Evolutionary conservation across 225 moss, liverwort and hornwort genomes (phyloP).

Genomic region (Marchantia paleacea): DNA sequence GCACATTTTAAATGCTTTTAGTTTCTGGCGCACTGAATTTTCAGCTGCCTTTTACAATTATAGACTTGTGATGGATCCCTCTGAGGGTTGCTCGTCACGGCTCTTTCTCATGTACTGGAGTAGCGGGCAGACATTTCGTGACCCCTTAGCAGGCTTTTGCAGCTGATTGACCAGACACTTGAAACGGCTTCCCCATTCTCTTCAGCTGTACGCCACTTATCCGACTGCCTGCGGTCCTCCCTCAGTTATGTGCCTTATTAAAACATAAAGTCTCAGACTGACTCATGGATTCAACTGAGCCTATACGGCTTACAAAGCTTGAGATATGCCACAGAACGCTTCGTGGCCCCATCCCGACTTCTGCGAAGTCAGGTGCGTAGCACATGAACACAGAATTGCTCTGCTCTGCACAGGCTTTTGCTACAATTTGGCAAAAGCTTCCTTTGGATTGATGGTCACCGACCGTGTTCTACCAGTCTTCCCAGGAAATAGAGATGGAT

Average conservation of each 20-base stretch:
- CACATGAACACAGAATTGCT: background rate
- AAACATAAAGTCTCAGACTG: too few species aligned
- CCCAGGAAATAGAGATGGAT: background rate
- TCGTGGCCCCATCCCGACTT: too few species aligned
- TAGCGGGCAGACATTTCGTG: background rate
- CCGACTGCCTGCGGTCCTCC: background rate
- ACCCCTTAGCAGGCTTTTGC: background rate
- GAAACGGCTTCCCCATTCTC: background rate
- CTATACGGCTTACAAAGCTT: background rate
- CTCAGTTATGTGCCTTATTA: background rate
- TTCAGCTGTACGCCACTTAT: background rate
- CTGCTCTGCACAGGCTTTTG: background rate
- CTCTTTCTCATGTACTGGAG: background rate
- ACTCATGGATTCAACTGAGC: too few species aligned
- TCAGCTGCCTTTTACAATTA: background rate
- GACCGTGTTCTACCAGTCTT: background rate
- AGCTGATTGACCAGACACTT: background rate
- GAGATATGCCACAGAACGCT: background rate
- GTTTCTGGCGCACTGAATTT: background rate
- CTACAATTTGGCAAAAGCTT: background rate
- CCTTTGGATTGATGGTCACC: background rate
- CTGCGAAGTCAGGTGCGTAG: too few species aligned
- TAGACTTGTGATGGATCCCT: background rate
- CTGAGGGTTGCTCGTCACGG: background rate
- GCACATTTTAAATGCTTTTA: too few species aligned